These are phyloP conservation scores for Teunomyces barrocoloradensis DNA, from an alignment of 805 yeast genomes.

Conservation along the genomic window DNA sequence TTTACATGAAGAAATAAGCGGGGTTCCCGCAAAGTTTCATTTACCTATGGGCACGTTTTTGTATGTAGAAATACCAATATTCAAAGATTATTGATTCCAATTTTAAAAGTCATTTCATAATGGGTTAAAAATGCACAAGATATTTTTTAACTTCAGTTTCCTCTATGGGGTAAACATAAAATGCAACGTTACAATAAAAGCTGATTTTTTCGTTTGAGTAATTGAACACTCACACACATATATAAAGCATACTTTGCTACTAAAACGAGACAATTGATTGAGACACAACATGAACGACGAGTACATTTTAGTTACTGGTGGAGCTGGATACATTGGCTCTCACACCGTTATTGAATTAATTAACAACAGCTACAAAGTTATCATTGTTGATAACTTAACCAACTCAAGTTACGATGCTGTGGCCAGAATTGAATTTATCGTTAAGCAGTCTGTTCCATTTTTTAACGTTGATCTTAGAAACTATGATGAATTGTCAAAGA, in stretches of 20 bases:
- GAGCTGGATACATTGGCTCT: slow-evolving; percentile 85
- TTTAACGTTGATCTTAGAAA: slow-evolving; percentile 56
- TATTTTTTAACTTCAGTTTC: not conserved
- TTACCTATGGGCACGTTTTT: not conserved
- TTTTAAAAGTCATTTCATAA: not conserved
- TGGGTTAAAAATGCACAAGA: not conserved
- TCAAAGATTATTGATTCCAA: not conserved
- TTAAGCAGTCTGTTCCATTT: slow-evolving; percentile 51
- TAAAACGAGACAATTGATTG: no score
- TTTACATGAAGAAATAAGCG: no score
- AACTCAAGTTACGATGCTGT: slow-evolving; percentile 69
- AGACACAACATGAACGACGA: slow-evolving; percentile 3
- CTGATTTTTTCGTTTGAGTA: not conserved
- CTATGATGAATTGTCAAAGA: slow-evolving; percentile 41
- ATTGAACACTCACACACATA: not conserved
- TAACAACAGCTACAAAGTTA: slow-evolving; percentile 61
- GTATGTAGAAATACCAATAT: not conserved
- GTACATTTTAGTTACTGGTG: slow-evolving; percentile 73
- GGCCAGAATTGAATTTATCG: slow-evolving; percentile 56
- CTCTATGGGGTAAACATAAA: not conserved
- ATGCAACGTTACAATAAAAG: slow-evolving; percentile 1
- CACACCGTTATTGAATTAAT: slow-evolving; percentile 69
- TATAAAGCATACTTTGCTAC: not conserved
- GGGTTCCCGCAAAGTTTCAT: no score
- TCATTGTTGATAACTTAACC: slow-evolving; percentile 67